phyloP scores from a whole-genome alignment of 495 filamentous ascomycete genomes.

The Baudoinia panamericana region DNA sequence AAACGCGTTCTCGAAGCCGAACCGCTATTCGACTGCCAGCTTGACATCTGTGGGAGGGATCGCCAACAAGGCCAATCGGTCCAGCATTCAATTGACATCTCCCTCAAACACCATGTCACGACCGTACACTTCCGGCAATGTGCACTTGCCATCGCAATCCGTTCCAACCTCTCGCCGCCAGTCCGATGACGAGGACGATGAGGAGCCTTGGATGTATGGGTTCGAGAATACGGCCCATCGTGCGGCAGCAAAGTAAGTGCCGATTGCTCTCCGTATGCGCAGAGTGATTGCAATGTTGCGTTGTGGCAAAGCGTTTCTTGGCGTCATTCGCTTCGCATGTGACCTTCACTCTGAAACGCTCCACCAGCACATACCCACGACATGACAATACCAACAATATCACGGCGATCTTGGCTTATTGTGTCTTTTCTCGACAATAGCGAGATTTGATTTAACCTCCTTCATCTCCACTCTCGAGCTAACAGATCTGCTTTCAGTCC shows the following conservation, averaged over 20 bases:
- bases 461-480: slow-evolving; percentile 7
- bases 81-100: slow-evolving; percentile 57
- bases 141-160: slow-evolving; percentile 57
- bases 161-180: slow-evolving; percentile 76
- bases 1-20: slow-evolving; percentile 38
- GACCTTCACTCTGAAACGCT: slow-evolving; percentile 1
- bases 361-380: not conserved
- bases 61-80: slow-evolving; percentile 58
- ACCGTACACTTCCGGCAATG: slow-evolving; percentile 38
- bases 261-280: no score
- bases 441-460: slow-evolving; percentile 2
- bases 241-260: slow-evolving; percentile 55
- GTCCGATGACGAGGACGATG: slow-evolving; percentile 65
- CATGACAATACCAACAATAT: slow-evolving; percentile 1
- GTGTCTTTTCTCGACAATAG: slow-evolving; percentile 4
- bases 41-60: slow-evolving; percentile 67
- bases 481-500: slow-evolving; percentile 34
- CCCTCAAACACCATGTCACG: slow-evolving; percentile 40
- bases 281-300: no score
- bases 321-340: not conserved
- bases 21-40: slow-evolving; percentile 71
- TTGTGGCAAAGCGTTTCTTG: no score
- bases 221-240: slow-evolving; percentile 33
- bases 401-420: not conserved
- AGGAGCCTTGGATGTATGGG: slow-evolving; percentile 44